These are phyloP conservation scores for Neodidymelliopsis sp. DNA, from an alignment of 2,329 filamentous ascomycete genomes.

Conservation along the genomic window DNA sequence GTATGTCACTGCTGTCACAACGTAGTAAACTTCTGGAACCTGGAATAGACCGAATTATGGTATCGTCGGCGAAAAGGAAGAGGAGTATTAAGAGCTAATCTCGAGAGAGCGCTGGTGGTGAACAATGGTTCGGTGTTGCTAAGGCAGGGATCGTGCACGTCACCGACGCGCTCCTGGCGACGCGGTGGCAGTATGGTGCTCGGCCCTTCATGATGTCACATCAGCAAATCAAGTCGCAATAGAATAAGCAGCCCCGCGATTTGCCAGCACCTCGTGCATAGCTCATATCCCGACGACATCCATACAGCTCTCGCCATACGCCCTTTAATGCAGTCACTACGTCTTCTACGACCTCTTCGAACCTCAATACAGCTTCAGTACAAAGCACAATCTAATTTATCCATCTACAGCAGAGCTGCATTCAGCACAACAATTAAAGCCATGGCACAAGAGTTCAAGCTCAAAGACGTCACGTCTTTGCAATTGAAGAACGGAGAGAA, in stretches of 20 bases:
- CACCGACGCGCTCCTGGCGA: constrained; percentile 9
- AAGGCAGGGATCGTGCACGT: constrained; percentile 9
- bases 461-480: constrained; percentile 79
- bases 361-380: constrained; percentile 25
- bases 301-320: constrained; percentile 4
- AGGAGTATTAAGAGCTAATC: no score
- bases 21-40: neutral
- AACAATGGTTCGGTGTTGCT: constrained; percentile 7
- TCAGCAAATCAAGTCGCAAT: constrained; percentile 16
- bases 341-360: constrained; percentile 33
- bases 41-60: neutral
- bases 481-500: constrained; percentile 82
- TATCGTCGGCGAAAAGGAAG: neutral
- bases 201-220: constrained; percentile 27
- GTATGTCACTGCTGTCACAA: constrained; percentile 16
- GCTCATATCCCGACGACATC: constrained; percentile 18
- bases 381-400: constrained; percentile 23
- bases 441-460: constrained; percentile 61
- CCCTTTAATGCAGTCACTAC: constrained; percentile 38
- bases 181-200: constrained; percentile 6
- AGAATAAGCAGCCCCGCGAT: constrained; percentile 19
- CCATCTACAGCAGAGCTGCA: constrained; percentile 25
- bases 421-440: constrained; percentile 39
- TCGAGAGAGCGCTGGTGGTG: no score
- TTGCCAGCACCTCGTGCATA: constrained; percentile 11